These are phyloP conservation scores for Stropharia rugosoannulata DNA, from an alignment of 768 basidiomycete species.

Conservation along the genomic window DNA sequence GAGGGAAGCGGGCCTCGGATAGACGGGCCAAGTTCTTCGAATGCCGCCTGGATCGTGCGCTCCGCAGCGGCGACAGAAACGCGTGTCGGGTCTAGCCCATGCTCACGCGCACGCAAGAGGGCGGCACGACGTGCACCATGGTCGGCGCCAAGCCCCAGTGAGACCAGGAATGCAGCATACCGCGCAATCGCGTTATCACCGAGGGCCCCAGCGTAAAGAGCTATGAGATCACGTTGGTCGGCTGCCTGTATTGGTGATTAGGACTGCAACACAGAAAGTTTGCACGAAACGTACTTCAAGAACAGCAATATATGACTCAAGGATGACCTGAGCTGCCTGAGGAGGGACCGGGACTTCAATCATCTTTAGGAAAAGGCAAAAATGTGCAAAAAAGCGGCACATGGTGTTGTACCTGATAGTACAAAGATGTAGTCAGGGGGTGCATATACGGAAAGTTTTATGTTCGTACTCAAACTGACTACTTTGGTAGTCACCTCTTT, in stretches of 20 bases:
- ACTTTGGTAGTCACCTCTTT: conserved; percentile 46
- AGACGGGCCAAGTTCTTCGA: conserved; percentile 41
- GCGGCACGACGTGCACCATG: conserved; percentile 66
- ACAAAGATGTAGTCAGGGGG: neutral
- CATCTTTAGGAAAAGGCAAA: conserved; percentile 86
- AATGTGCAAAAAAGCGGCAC: conserved; percentile 91
- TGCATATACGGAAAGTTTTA: neutral
- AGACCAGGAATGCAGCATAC: conserved; percentile 88
- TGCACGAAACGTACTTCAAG: conserved; percentile 60
- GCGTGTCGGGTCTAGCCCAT: conserved; percentile 77
- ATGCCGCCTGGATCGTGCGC: conserved; percentile 67
- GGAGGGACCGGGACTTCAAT: conserved; percentile 76
- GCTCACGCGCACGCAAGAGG: conserved; percentile 74
- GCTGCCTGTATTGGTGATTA: conserved; percentile 46
- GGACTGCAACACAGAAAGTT: neutral
- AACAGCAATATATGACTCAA: conserved; percentile 87
- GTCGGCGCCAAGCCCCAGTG: conserved; percentile 64
- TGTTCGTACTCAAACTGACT: conserved; percentile 55
- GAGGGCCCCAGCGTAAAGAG: conserved; percentile 89
- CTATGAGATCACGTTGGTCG: conserved; percentile 83
- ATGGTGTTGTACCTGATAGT: conserved; percentile 59
- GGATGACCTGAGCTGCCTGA: conserved; percentile 72
- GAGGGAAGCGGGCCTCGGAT: conserved; percentile 60
- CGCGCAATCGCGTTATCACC: conserved; percentile 90
- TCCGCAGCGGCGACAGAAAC: conserved; percentile 85